Evolutionary conservation across 2,329 filamentous ascomycete genomes (phyloP).

Genomic region (Alternaria sp.): DNA sequence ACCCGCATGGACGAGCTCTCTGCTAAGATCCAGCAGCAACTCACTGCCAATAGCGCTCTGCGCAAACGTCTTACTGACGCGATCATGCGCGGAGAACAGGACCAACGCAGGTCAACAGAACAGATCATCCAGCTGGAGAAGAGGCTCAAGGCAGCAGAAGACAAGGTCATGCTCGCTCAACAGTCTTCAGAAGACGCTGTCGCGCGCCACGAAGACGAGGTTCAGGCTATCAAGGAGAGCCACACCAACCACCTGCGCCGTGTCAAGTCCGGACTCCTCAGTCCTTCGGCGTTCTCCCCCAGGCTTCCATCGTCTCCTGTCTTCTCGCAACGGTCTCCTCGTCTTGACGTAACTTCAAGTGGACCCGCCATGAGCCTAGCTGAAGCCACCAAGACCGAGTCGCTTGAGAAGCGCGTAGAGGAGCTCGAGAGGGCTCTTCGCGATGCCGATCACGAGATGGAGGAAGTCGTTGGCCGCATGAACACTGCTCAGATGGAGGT

Average conservation of each 20-base stretch:
- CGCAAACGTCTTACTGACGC: slow-evolving; percentile 78
- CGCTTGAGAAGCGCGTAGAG: slow-evolving; percentile 76
- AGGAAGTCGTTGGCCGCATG: slow-evolving; percentile 82
- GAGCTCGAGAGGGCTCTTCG: slow-evolving; percentile 83
- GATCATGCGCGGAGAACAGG: slow-evolving; percentile 80
- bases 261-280: slow-evolving; percentile 61
- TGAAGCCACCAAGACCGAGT: slow-evolving; percentile 75
- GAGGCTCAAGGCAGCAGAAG: slow-evolving; percentile 80
- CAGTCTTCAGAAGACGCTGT: slow-evolving; percentile 85
- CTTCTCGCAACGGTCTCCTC: slow-evolving; percentile 64
- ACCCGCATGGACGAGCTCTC: slow-evolving; percentile 80
- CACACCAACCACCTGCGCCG: slow-evolving; percentile 79
- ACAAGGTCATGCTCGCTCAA: slow-evolving; percentile 81
- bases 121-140: slow-evolving; percentile 85
- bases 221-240: slow-evolving; percentile 75
- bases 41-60: slow-evolving; percentile 77
- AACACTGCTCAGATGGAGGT: slow-evolving; percentile 84
- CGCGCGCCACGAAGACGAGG: slow-evolving; percentile 83
- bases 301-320: slow-evolving; percentile 69
- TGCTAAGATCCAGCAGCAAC: slow-evolving; percentile 77
- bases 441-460: slow-evolving; percentile 81
- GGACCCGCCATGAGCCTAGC: slow-evolving; percentile 65
- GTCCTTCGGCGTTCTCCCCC: slow-evolving; percentile 60
- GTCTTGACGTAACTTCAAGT: slow-evolving; percentile 66
- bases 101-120: slow-evolving; percentile 78